Percentiles rank a stretch among this genome's conserved stretches.
Conservation (phyloP, 352 stramenopile genomes). For the Globisporangium cylindrosporum region DNA sequence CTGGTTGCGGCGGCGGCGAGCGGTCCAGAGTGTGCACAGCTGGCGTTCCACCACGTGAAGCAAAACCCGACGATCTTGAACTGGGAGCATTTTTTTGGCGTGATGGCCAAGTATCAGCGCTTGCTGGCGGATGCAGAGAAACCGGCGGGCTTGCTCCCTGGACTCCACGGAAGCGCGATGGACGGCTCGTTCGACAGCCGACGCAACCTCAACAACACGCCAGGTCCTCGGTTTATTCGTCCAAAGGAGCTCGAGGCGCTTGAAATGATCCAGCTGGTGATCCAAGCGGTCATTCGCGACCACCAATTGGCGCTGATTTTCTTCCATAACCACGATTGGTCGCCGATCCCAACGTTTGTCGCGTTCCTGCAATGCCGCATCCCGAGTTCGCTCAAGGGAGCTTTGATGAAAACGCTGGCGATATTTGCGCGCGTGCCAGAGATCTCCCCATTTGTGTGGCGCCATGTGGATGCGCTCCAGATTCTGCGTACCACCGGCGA, state of each 20-base stretch:
- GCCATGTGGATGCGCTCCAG: constrained; percentile 78
- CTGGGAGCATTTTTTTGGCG: constrained; percentile 84
- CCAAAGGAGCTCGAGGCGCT: constrained; percentile 81
- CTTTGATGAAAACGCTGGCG: constrained; percentile 83
- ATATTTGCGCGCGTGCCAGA: constrained; percentile 72
- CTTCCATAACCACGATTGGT: constrained; percentile 86
- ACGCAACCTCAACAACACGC: constrained; percentile 21
- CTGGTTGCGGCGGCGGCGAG: constrained; percentile 65
- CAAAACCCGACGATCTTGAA: constrained; percentile 74
- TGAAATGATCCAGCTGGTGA: constrained; percentile 75
- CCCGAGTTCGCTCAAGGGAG: constrained; percentile 78
- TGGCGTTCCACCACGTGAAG: constrained; percentile 85
- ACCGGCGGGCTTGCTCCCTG: constrained; percentile 35
- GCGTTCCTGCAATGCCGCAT: constrained; percentile 82
- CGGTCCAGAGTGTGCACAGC: constrained; percentile 66
- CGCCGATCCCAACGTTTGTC: constrained; percentile 78
- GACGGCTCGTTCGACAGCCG: constrained; percentile 13
- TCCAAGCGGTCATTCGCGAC: constrained; percentile 75
- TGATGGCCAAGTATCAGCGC: constrained; percentile 84
- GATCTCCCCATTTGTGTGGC: constrained; percentile 83
- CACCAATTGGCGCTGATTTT: constrained; percentile 76
- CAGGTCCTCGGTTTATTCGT: constrained; percentile 68
- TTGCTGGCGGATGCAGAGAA: constrained; percentile 74
- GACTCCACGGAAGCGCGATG: constrained; percentile 12
- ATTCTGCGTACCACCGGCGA: constrained; percentile 77